Evolutionary conservation across 2,329 filamentous ascomycete species (phyloP).

Genomic region (Cordyceps militaris): DNA sequence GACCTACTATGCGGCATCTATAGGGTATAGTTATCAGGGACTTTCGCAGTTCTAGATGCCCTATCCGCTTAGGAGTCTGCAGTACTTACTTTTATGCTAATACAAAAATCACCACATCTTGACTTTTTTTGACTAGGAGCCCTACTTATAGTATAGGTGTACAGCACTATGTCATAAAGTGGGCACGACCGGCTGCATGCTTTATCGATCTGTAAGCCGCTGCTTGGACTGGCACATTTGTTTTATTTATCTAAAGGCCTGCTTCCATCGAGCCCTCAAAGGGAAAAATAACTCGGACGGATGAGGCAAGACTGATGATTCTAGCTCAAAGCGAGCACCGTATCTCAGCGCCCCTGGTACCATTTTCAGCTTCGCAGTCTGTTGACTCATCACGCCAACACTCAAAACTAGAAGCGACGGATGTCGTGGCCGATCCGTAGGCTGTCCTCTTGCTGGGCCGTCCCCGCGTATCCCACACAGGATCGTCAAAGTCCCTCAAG

Average conservation of each 20-base stretch:
- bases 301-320: conserved; percentile 13
- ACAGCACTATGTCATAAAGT: conserved; percentile 12
- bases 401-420: neutral
- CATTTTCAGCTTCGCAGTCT: neutral
- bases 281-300: neutral
- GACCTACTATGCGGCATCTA: conserved; percentile 9
- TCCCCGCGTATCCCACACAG: neutral
- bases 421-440: neutral
- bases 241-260: neutral
- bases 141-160: conserved; percentile 10
- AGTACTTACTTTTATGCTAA: neutral
- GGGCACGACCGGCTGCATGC: conserved; percentile 10
- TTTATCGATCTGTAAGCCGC: conserved; percentile 14
- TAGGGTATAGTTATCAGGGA: neutral
- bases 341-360: conserved; percentile 6
- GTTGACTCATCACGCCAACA: neutral
- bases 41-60: neutral
- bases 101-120: conserved; percentile 9
- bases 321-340: conserved; percentile 9
- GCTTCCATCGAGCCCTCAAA: neutral
- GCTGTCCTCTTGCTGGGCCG: neutral
- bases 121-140: conserved; percentile 16
- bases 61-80: neutral
- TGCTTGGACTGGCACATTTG: conserved; percentile 11
- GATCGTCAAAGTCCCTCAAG: neutral